These are phyloP conservation scores for Paramecium caudatum DNA, from an alignment of 73 alveolate species.

Conservation along the genomic window DNA sequence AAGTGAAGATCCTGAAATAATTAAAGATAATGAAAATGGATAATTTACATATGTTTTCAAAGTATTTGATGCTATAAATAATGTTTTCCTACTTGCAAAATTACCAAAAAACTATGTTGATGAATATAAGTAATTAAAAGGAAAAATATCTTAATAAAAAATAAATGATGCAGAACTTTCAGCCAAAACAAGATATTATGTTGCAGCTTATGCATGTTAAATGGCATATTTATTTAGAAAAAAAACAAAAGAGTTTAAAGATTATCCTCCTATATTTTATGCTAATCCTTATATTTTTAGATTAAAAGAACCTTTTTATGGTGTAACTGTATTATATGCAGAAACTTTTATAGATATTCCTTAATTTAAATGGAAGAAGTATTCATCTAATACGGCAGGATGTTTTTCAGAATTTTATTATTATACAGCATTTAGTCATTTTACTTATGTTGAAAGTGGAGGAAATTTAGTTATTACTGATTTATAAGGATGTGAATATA, in stretches of 20 bases:
- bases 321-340: neutral
- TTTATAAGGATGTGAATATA: slow-evolving; percentile 60
- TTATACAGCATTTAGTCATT: slow-evolving; percentile 57
- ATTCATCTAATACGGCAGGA: neutral
- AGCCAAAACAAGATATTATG: slow-evolving; percentile 12
- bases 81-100: neutral
- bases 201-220: slow-evolving; percentile 24
- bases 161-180: neutral
- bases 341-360: slow-evolving; percentile 11
- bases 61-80: slow-evolving; percentile 26
- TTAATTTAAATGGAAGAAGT: slow-evolving; percentile 1
- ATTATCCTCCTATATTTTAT: neutral
- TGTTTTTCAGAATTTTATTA: neutral
- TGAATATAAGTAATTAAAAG: neutral
- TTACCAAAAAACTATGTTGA: neutral
- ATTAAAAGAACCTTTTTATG: slow-evolving; percentile 7
- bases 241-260: neutral
- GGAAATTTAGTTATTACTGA: slow-evolving; percentile 7
- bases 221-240: slow-evolving; percentile 4
- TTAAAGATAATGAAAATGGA: neutral
- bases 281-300: neutral
- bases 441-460: slow-evolving; percentile 32
- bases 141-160: neutral
- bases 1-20: neutral
- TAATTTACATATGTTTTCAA: neutral